phyloP scores from a whole-genome alignment of 192 early-diverging fungal species.

The Rhizophagus sp. region DNA sequence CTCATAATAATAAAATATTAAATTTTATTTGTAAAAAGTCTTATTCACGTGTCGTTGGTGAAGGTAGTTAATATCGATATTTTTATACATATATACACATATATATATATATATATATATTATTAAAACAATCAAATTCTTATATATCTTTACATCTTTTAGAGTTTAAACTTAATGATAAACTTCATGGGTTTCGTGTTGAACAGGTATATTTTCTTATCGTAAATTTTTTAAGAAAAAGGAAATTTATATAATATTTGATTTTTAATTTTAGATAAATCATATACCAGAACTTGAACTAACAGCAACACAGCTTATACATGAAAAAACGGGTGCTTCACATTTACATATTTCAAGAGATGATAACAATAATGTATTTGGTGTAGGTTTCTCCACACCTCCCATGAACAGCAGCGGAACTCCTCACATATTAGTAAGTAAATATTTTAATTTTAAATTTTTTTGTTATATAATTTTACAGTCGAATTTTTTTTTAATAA shows the following conservation, averaged over 20 bases:
- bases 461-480: background rate
- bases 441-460: background rate
- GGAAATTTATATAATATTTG: background rate
- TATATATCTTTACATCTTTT: background rate
- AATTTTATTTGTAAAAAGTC: background rate
- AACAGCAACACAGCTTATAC: slow-evolving; percentile 72
- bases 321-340: slow-evolving; percentile 77
- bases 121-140: too few relatives aligned
- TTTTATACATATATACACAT: background rate
- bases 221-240: background rate
- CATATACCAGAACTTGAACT: slow-evolving; percentile 77
- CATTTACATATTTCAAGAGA: slow-evolving; percentile 87
- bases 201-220: slow-evolving; percentile 3
- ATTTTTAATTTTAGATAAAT: slow-evolving; percentile 40
- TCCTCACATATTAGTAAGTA: slow-evolving; percentile 78
- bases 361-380: slow-evolving; percentile 93
- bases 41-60: background rate
- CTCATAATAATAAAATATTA: background rate
- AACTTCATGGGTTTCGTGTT: background rate
- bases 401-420: slow-evolving; percentile 82
- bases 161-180: background rate
- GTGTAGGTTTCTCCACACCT: slow-evolving; percentile 88
- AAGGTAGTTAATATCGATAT: background rate
- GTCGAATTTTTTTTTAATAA: background rate
- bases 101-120: too few relatives aligned